Conservation (phyloP, 2,329 filamentous ascomycete species). For the Fusarium staphyleae region DNA sequence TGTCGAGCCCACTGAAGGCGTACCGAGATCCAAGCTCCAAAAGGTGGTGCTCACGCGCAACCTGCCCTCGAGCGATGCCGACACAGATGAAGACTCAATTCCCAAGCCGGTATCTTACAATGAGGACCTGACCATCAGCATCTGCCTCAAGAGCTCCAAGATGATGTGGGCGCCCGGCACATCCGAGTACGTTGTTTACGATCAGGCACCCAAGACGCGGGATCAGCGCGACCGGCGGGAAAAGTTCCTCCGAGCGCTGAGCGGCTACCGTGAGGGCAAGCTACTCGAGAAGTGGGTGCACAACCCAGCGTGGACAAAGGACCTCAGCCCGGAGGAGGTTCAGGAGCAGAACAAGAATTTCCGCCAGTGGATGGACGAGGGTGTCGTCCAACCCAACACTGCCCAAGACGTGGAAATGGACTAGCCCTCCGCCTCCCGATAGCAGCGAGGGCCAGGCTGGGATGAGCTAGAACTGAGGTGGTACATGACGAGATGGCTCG, state of each 20-base stretch:
- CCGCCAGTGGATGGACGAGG: constrained; percentile 61
- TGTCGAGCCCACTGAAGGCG: constrained; percentile 85
- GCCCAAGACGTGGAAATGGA: constrained; percentile 46
- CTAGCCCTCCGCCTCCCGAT: constrained; percentile 26
- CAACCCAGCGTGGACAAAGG: constrained; percentile 81
- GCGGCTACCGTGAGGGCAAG: constrained; percentile 71
- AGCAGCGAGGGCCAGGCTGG: constrained; percentile 14
- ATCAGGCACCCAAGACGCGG: constrained; percentile 70
- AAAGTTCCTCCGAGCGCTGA: constrained; percentile 60
- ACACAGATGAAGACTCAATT: constrained; percentile 68
- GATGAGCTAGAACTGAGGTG: not conserved
- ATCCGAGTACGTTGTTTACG: constrained; percentile 75
- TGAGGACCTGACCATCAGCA: constrained; percentile 74
- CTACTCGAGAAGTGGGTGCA: constrained; percentile 82
- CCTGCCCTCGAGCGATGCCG: constrained; percentile 66
- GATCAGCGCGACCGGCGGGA: constrained; percentile 64
- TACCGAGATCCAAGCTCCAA: constrained; percentile 68
- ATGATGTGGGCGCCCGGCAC: constrained; percentile 78
- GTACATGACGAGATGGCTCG: not conserved
- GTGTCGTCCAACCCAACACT: constrained; percentile 48
- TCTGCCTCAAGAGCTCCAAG: constrained; percentile 80
- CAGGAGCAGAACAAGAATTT: constrained; percentile 74
- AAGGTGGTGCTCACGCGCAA: constrained; percentile 76
- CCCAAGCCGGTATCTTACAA: constrained; percentile 67
- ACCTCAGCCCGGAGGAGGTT: constrained; percentile 79